Percentiles rank a stretch among this genome's conserved stretches.
These are phyloP conservation scores for Macaranga tanarius DNA, from an alignment of 441 rosid genomes.

Conservation along the genomic window DNA sequence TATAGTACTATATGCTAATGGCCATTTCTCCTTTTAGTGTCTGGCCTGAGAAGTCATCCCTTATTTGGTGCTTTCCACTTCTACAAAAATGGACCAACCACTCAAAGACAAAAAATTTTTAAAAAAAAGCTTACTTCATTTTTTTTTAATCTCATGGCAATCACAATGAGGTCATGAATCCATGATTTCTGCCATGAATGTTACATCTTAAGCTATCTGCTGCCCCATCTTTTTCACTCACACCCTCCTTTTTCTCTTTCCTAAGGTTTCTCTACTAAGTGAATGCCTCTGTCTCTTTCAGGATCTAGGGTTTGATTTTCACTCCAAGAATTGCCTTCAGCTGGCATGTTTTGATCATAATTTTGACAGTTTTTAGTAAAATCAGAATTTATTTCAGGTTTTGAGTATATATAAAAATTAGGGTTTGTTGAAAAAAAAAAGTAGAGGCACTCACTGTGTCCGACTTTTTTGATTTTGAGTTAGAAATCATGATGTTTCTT, in stretches of 20 bases:
- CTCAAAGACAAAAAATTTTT: conserved; percentile 7
- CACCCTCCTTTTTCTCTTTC: not conserved
- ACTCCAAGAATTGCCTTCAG: not conserved
- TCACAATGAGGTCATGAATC: not conserved
- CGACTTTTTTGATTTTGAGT: no score
- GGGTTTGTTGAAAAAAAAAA: no score
- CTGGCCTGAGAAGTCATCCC: not conserved
- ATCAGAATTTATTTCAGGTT: not conserved
- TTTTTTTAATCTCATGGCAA: not conserved
- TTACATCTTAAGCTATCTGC: conserved; percentile 5
- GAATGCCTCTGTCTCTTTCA: not conserved
- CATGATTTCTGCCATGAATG: conserved; percentile 15
- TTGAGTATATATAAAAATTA: no score
- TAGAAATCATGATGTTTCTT: no score
- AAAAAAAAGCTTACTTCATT: not conserved
- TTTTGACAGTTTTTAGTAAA: not conserved
- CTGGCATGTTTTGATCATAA: not conserved
- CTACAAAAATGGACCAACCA: conserved; percentile 20
- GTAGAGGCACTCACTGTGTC: no score
- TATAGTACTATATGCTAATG: not conserved
- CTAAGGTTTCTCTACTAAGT: not conserved
- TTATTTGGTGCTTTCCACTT: conserved; percentile 18
- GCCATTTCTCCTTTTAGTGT: not conserved
- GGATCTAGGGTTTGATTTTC: not conserved
- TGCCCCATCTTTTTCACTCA: not conserved